These are phyloP conservation scores for Aspergillus mulundensis DNA, from an alignment of 495 filamentous ascomycete genomes.

Conservation along the genomic window DNA sequence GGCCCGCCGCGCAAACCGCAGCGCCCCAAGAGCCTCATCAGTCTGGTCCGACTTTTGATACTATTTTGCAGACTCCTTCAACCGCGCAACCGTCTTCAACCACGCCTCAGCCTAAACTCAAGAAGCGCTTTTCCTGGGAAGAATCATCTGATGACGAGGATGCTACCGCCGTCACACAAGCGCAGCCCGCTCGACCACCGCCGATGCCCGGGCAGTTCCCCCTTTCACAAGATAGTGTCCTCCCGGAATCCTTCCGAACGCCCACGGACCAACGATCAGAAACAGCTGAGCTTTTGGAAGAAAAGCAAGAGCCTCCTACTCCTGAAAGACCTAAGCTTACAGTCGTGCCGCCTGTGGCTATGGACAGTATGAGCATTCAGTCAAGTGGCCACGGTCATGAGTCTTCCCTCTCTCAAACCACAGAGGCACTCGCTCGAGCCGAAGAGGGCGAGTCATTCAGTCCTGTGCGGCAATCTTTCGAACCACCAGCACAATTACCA, in stretches of 20 bases:
- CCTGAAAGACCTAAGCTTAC: slow-evolving; percentile 24
- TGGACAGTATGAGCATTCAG: slow-evolving; percentile 13
- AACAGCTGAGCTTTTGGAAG: neutral
- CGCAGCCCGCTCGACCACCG: slow-evolving; percentile 4
- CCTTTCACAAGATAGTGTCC: slow-evolving; percentile 6
- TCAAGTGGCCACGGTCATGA: slow-evolving; percentile 14
- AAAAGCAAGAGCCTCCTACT: neutral
- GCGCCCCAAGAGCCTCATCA: slow-evolving; percentile 12
- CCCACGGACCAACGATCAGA: neutral
- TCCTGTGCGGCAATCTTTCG: neutral
- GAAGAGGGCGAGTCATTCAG: slow-evolving; percentile 7
- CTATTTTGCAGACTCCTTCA: slow-evolving; percentile 22
- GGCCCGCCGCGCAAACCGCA: slow-evolving; percentile 35
- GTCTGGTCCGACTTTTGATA: slow-evolving; percentile 16
- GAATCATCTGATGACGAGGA: slow-evolving; percentile 25
- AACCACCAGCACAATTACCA: neutral
- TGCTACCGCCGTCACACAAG: slow-evolving; percentile 9
- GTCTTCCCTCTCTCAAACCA: slow-evolving; percentile 4
- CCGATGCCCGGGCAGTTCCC: slow-evolving; percentile 22
- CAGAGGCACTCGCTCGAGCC: slow-evolving; percentile 5
- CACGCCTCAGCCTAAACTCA: slow-evolving; percentile 23
- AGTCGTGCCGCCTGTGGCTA: slow-evolving; percentile 19
- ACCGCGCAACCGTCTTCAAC: slow-evolving; percentile 14
- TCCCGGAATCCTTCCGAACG: slow-evolving; percentile 9
- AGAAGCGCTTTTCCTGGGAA: slow-evolving; percentile 43